Conservation (phyloP, 2,329 filamentous ascomycete species). For the Aspergillus pseudoviridinutans region DNA sequence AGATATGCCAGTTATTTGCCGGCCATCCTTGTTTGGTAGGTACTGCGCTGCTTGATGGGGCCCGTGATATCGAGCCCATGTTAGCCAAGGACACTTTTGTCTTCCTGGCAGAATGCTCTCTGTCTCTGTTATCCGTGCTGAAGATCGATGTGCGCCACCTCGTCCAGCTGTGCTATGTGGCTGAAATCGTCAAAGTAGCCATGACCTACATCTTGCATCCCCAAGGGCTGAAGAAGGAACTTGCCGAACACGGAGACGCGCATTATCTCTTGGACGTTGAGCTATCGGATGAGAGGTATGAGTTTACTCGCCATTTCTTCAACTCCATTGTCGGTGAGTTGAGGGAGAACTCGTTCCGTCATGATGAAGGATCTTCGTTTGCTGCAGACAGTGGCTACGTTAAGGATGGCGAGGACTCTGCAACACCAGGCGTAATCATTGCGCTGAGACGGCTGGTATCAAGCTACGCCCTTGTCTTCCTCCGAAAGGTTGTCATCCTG, state of each 20-base stretch:
- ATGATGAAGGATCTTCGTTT: conserved; percentile 31
- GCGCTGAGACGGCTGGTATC: conserved; percentile 49
- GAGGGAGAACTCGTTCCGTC: conserved; percentile 33
- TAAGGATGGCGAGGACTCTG: conserved; percentile 34
- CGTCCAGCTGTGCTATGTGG: conserved; percentile 80
- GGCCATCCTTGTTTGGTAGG: conserved; percentile 44
- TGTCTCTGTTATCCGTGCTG: conserved; percentile 65
- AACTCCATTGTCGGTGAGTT: conserved; percentile 36
- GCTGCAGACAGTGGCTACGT: conserved; percentile 36
- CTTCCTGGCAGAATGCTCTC: conserved; percentile 75
- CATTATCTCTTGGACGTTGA: conserved; percentile 22
- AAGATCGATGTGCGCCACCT: conserved; percentile 73
- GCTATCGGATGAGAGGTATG: conserved; percentile 26
- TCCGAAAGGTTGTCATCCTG: conserved; percentile 79
- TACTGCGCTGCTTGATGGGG: conserved; percentile 30
- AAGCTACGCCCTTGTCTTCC: conserved; percentile 83
- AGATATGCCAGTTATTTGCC: conserved; percentile 73
- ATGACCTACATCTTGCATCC: conserved; percentile 49
- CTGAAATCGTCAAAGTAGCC: conserved; percentile 82
- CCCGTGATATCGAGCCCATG: conserved; percentile 38
- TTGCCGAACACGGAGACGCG: conserved; percentile 26
- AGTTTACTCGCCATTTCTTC: conserved; percentile 34
- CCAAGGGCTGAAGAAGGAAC: conserved; percentile 32
- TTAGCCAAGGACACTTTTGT: conserved; percentile 38
- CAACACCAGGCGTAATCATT: conserved; percentile 29